Evolutionary conservation across 2,329 filamentous ascomycete species (phyloP).

Genomic region (Epichloe gansuensis): DNA sequence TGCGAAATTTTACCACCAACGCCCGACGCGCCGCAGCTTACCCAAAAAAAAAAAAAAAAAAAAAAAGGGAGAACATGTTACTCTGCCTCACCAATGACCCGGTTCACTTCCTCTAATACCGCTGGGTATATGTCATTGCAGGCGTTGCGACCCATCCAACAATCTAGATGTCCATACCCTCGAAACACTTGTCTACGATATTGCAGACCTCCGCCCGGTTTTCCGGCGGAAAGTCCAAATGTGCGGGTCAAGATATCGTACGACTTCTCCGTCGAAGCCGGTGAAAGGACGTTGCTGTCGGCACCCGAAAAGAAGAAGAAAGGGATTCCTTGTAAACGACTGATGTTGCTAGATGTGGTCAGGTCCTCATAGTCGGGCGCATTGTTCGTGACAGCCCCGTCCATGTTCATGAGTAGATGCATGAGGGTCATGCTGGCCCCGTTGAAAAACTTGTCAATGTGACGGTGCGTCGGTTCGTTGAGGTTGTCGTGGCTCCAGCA

Average conservation of each 20-base stretch:
- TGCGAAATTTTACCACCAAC: too few relatives aligned
- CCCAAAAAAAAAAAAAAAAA: background rate
- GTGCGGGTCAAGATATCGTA: constrained; percentile 40
- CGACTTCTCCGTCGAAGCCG: constrained; percentile 39
- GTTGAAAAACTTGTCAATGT: constrained; percentile 49
- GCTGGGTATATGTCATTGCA: constrained; percentile 48
- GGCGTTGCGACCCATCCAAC: constrained; percentile 48
- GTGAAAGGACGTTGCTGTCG: constrained; percentile 44
- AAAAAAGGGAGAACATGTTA: background rate
- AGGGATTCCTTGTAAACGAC: constrained; percentile 37
- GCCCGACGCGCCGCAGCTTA: too few relatives aligned
- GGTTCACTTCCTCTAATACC: constrained; percentile 41
- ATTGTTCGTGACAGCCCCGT: constrained; percentile 41
- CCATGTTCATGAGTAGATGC: constrained; percentile 42
- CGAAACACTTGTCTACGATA: constrained; percentile 42
- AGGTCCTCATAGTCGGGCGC: constrained; percentile 34
- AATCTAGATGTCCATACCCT: constrained; percentile 49
- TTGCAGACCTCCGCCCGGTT: constrained; percentile 20
- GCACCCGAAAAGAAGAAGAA: constrained; percentile 43
- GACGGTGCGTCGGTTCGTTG: constrained; percentile 51
- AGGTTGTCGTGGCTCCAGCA: constrained; percentile 53
- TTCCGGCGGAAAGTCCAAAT: constrained; percentile 29
- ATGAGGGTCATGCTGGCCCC: constrained; percentile 50
- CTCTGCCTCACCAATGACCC: constrained; percentile 21
- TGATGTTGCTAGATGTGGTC: constrained; percentile 37